Evolutionary conservation across 2,329 filamentous ascomycete species (phyloP).

Genomic region (Fusarium fujikuroi): DNA sequence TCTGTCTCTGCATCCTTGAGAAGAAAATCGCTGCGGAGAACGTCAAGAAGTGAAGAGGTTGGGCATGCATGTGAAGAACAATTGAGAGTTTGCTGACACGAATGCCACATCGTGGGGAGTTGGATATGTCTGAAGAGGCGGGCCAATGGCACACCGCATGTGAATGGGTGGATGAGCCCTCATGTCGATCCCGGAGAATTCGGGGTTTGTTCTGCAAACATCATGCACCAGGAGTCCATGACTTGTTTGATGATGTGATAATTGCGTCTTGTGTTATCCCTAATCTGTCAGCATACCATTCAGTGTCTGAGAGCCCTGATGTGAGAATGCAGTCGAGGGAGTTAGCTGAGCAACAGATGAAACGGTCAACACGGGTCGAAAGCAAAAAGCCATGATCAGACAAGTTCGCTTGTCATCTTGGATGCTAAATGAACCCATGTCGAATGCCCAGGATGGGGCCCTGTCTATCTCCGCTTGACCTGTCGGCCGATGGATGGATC

Average conservation of each 20-base stretch:
- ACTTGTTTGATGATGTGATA: background rate
- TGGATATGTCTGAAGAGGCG: conserved; percentile 2
- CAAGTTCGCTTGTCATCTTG: conserved; percentile 13
- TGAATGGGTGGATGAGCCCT: conserved; percentile 9
- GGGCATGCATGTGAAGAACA: conserved; percentile 27
- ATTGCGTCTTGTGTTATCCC: background rate
- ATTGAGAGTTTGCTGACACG: conserved; percentile 9
- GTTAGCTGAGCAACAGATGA: background rate
- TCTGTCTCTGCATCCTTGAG: background rate
- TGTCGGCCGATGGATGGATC: conserved; percentile 17
- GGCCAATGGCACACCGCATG: conserved; percentile 3
- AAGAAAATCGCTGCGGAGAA: background rate
- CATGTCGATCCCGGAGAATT: conserved; percentile 38
- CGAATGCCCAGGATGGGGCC: background rate
- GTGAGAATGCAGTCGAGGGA: background rate
- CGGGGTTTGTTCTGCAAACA: background rate
- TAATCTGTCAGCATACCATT: background rate
- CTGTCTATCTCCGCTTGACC: conserved; percentile 16
- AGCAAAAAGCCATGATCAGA: conserved; percentile 7
- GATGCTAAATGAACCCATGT: conserved; percentile 15
- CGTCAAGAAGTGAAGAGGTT: conserved; percentile 1
- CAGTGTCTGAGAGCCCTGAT: background rate
- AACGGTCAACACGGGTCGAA: background rate
- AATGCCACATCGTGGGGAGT: conserved; percentile 4
- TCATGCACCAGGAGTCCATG: conserved; percentile 6